Evolutionary conservation across 148 eudicot species (phyloP).

Genomic region (Chenopodium quinoa): DNA sequence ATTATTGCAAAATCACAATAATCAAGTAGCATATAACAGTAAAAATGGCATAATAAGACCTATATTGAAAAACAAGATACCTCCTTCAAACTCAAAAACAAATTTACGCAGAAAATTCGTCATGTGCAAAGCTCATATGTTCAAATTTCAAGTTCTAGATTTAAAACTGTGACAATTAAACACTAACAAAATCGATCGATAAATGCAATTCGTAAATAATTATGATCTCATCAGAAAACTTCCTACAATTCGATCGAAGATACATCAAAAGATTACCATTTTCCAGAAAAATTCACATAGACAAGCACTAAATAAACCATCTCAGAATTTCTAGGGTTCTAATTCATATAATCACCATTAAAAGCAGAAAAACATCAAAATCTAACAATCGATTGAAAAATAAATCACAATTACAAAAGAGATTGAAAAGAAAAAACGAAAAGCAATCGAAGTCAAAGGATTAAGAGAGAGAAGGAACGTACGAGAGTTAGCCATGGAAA

Average conservation of each 20-base stretch:
- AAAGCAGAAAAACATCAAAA: neutral
- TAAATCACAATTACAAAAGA: neutral
- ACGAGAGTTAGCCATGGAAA: constrained; percentile 94
- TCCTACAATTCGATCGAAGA: no score
- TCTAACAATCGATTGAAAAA: neutral
- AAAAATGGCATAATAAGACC: no score
- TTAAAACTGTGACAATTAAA: no score
- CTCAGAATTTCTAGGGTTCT: neutral
- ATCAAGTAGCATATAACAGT: no score
- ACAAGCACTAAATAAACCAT: neutral
- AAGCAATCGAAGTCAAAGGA: neutral
- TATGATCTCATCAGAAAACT: neutral
- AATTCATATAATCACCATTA: neutral
- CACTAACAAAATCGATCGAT: no score
- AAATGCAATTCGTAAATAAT: no score
- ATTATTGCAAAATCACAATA: neutral
- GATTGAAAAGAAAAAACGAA: neutral
- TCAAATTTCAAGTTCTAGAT: no score
- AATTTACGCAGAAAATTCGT: no score
- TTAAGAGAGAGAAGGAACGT: constrained; percentile 3
- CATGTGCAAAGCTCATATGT: no score
- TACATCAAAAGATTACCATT: neutral
- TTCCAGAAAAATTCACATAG: neutral
- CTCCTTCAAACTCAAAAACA: no score
- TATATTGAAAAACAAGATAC: no score